Conservation (phyloP, 140 eudicot species). For the Ambrosia hybrid region DNA sequence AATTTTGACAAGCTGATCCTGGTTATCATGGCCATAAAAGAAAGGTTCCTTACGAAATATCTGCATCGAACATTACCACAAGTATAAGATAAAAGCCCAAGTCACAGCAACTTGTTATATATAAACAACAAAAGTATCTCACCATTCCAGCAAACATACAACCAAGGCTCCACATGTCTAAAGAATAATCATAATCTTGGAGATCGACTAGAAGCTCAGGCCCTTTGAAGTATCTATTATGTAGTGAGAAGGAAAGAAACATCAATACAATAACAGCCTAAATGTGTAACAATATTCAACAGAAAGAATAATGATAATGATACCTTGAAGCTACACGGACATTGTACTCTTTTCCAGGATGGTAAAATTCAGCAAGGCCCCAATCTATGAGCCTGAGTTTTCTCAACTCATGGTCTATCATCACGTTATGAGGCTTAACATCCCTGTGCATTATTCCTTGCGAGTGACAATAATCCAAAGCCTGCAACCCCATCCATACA, state of each 20-base stretch:
- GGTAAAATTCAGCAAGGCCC: slow-evolving; percentile 98
- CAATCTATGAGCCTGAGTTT: slow-evolving; percentile 86
- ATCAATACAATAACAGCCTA: background rate
- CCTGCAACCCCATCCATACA: slow-evolving; percentile 45
- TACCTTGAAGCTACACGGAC: slow-evolving; percentile 97
- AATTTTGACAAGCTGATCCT: slow-evolving; percentile 91
- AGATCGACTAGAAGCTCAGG: slow-evolving; percentile 89
- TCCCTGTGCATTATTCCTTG: slow-evolving; percentile 97
- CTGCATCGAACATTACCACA: slow-evolving; percentile 35
- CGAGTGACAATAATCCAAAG: slow-evolving; percentile 89
- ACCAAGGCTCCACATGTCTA: slow-evolving; percentile 98
- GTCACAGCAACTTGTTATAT: background rate
- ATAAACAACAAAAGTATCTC: slow-evolving; percentile 23
- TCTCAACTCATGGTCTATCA: slow-evolving; percentile 84
- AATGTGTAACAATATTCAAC: background rate
- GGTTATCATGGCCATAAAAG: slow-evolving; percentile 96
- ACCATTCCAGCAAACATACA: slow-evolving; percentile 99
- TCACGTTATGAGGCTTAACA: slow-evolving; percentile 94
- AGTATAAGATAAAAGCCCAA: background rate
- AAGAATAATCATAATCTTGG: slow-evolving; percentile 88
- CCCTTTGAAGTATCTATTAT: slow-evolving; percentile 85
- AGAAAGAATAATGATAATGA: background rate
- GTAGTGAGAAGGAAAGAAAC: background rate
- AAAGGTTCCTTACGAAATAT: slow-evolving; percentile 95
- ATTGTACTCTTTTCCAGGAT: slow-evolving; percentile 87